Evolutionary conservation across 805 yeast genomes (phyloP).

Genomic region (Cyberlindnera veronae): DNA sequence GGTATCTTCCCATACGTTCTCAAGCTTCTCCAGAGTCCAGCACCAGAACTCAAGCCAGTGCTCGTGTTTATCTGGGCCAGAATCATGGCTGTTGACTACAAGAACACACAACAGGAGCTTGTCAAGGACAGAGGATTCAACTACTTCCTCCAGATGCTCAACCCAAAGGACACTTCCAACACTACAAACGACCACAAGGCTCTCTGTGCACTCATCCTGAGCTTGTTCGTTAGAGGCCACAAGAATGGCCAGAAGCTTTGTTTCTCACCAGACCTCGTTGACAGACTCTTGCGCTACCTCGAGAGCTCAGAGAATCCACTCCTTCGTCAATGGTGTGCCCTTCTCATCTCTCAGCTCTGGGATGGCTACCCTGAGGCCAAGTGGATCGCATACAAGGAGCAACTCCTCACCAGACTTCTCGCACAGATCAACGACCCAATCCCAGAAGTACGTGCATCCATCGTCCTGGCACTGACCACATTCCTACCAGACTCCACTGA

Average conservation of each 20-base stretch:
- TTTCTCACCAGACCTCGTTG: constrained; percentile 67
- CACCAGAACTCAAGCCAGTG: constrained; percentile 91
- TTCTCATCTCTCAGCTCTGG: constrained; percentile 77
- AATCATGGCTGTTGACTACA: constrained; percentile 91
- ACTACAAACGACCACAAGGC: constrained; percentile 75
- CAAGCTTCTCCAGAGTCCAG: constrained; percentile 87
- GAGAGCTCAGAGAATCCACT: constrained; percentile 78
- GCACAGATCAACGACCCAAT: constrained; percentile 77
- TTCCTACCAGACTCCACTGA: constrained; percentile 50
- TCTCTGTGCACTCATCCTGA: constrained; percentile 87
- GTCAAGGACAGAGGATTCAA: constrained; percentile 87
- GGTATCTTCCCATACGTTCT: constrained; percentile 96
- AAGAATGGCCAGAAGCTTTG: constrained; percentile 77
- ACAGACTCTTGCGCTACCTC: constrained; percentile 61
- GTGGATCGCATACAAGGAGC: constrained; percentile 63
- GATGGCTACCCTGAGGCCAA: constrained; percentile 69
- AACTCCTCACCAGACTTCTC: constrained; percentile 53
- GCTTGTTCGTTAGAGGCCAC: constrained; percentile 80
- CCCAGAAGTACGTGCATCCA: constrained; percentile 91
- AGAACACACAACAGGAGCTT: constrained; percentile 86
- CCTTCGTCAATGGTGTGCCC: constrained; percentile 87
- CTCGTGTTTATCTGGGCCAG: constrained; percentile 96
- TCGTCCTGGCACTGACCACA: constrained; percentile 67
- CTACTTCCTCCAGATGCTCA: constrained; percentile 79
- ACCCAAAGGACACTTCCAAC: constrained; percentile 35